Percentiles rank a stretch among this genome's conserved stretches.
Conservation (phyloP, 2,329 filamentous ascomycete species). For the Clonostachys rosea region DNA sequence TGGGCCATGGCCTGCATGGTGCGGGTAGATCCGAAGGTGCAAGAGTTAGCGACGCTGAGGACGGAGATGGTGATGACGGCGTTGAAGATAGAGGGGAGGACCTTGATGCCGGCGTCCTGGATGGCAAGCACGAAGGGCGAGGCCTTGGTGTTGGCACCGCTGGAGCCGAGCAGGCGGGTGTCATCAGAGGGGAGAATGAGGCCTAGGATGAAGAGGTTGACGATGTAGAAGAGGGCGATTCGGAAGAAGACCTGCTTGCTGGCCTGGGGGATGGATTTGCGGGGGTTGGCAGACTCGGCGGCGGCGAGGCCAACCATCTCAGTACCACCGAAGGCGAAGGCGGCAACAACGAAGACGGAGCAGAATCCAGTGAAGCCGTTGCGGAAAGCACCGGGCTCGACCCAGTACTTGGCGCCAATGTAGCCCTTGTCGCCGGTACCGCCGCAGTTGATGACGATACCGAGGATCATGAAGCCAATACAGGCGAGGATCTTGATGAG, state of each 20-base stretch:
- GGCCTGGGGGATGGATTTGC: conserved; percentile 71
- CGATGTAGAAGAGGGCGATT: conserved; percentile 50
- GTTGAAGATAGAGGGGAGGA: conserved; percentile 55
- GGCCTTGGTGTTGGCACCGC: conserved; percentile 28
- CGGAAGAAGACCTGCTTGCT: conserved; percentile 73
- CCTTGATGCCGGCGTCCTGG: conserved; percentile 43
- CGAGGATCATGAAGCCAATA: conserved; percentile 60
- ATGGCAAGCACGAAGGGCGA: conserved; percentile 53
- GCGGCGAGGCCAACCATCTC: conserved; percentile 73
- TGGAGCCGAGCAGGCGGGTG: conserved; percentile 33
- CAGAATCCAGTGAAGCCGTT: conserved; percentile 74
- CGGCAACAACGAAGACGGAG: conserved; percentile 67
- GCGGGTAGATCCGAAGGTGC: conserved; percentile 54
- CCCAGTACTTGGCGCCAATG: conserved; percentile 45
- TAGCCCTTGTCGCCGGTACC: conserved; percentile 48
- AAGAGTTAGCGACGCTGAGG: conserved; percentile 53
- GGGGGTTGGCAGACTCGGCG: conserved; percentile 65
- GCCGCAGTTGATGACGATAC: conserved; percentile 53
- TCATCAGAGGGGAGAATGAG: conserved; percentile 43
- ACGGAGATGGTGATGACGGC: conserved; percentile 54
- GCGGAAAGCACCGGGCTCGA: conserved; percentile 53
- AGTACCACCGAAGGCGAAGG: conserved; percentile 69
- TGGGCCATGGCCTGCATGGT: conserved; percentile 55
- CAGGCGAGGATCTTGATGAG: conserved; percentile 53
- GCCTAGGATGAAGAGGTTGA: conserved; percentile 47